Conservation (phyloP, 2,329 filamentous ascomycete species). For the Arachnomyces sp. region DNA sequence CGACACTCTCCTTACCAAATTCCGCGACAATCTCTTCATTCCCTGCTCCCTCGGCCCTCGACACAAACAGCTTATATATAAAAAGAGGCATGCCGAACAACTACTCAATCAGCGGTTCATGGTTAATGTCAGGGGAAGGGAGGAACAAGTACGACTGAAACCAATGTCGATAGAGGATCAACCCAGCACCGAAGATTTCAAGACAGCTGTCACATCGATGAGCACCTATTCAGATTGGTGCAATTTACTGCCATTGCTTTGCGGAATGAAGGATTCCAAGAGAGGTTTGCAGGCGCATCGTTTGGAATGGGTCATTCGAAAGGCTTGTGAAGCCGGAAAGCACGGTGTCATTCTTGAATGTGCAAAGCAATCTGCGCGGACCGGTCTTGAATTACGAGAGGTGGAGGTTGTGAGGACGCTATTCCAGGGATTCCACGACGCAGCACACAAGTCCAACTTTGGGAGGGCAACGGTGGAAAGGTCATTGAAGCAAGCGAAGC, state of each 20-base stretch:
- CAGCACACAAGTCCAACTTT: conserved; percentile 27
- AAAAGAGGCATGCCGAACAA: conserved; percentile 25
- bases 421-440: conserved; percentile 31
- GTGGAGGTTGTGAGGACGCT: conserved; percentile 24
- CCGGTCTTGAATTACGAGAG: conserved; percentile 28
- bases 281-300: conserved; percentile 17
- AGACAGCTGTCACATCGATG: conserved; percentile 28
- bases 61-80: conserved; percentile 35
- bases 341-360: conserved; percentile 29
- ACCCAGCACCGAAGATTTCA: conserved; percentile 27
- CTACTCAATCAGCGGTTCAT: conserved; percentile 34
- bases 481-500: conserved; percentile 26
- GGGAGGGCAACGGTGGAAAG: conserved; percentile 23
- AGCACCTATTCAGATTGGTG: conserved; percentile 31
- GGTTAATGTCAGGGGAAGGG: conserved; percentile 29
- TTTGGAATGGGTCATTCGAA: conserved; percentile 31
- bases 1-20: conserved; percentile 32
- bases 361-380: conserved; percentile 27
- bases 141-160: conserved; percentile 32
- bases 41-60: conserved; percentile 30
- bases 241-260: conserved; percentile 35
- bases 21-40: conserved; percentile 39
- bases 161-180: conserved; percentile 27
- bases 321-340: conserved; percentile 29
- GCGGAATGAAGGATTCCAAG: conserved; percentile 27